Percentiles rank a stretch among this genome's conserved stretches.
These are phyloP conservation scores for Guillardia theta DNA, from an alignment of 78 protist genomes.

Conservation along the genomic window DNA sequence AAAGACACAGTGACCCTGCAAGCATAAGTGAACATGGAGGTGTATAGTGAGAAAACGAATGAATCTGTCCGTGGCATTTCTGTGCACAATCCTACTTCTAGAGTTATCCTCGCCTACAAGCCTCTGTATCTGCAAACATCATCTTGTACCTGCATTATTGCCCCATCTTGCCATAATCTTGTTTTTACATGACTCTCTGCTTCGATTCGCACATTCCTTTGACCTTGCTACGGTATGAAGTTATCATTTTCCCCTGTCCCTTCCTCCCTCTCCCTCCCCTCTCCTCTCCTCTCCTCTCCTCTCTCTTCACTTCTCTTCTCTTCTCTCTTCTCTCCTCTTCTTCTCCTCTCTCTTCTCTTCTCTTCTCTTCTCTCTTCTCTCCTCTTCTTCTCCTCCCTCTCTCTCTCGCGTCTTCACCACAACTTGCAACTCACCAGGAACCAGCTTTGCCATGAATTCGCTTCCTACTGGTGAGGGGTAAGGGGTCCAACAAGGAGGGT, in stretches of 20 bases:
- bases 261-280: background rate
- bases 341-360: background rate
- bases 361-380: background rate
- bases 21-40: too few species aligned
- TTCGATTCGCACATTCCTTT: background rate
- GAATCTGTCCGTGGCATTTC: too few species aligned
- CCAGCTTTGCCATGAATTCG: too few species aligned
- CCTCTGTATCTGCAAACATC: too few species aligned
- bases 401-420: background rate
- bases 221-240: background rate
- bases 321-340: background rate
- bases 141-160: too few species aligned
- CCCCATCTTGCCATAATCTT: background rate
- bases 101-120: too few species aligned
- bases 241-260: background rate
- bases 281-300: background rate
- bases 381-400: background rate
- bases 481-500: too few species aligned
- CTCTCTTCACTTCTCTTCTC: background rate
- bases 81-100: too few species aligned
- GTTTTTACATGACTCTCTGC: background rate
- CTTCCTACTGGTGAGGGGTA: too few species aligned
- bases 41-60: too few species aligned
- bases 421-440: too few species aligned
- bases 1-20: background rate